Percentiles rank a stretch among this genome's conserved stretches.
phyloP scores from a whole-genome alignment of 2,329 filamentous ascomycete species.

The Sporothrix euskadiensis region DNA sequence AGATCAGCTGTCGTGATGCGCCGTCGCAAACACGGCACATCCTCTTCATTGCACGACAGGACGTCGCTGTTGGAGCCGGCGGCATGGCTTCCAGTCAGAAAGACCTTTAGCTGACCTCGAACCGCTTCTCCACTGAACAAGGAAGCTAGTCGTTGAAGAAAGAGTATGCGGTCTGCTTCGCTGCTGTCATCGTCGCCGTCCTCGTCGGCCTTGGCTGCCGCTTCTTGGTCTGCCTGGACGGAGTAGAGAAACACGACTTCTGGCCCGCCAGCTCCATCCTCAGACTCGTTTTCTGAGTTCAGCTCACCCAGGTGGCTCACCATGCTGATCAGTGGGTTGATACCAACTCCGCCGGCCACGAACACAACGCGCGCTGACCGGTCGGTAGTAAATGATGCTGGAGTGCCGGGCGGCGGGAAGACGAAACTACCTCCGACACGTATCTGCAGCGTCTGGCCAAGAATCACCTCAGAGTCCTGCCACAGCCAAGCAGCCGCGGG shows the following conservation, averaged over 20 bases:
- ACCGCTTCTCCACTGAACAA: constrained; percentile 45
- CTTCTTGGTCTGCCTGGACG: constrained; percentile 42
- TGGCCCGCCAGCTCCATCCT: neutral
- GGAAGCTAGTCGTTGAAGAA: constrained; percentile 50
- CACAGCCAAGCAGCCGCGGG: constrained; percentile 77
- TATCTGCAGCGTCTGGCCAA: constrained; percentile 61
- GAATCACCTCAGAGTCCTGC: constrained; percentile 53
- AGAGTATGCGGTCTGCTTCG: constrained; percentile 45
- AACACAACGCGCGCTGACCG: constrained; percentile 61
- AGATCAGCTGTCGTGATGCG: constrained; percentile 50
- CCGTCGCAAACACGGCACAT: constrained; percentile 40
- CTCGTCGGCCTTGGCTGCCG: constrained; percentile 27
- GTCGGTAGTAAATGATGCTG: constrained; percentile 36
- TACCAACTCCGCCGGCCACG: constrained; percentile 77
- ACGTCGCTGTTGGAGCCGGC: neutral
- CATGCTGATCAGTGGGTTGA: constrained; percentile 80
- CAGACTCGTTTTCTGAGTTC: constrained; percentile 24
- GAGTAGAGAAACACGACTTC: constrained; percentile 66
- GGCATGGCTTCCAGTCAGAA: constrained; percentile 42
- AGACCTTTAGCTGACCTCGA: constrained; percentile 48
- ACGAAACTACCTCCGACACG: constrained; percentile 79
- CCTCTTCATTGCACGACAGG: constrained; percentile 31
- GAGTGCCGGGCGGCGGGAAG: constrained; percentile 65
- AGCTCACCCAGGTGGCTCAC: constrained; percentile 59
- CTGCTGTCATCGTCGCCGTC: neutral